Evolutionary conservation across 2,329 filamentous ascomycete genomes (phyloP).

Genomic region (Colletotrichum tropicale): DNA sequence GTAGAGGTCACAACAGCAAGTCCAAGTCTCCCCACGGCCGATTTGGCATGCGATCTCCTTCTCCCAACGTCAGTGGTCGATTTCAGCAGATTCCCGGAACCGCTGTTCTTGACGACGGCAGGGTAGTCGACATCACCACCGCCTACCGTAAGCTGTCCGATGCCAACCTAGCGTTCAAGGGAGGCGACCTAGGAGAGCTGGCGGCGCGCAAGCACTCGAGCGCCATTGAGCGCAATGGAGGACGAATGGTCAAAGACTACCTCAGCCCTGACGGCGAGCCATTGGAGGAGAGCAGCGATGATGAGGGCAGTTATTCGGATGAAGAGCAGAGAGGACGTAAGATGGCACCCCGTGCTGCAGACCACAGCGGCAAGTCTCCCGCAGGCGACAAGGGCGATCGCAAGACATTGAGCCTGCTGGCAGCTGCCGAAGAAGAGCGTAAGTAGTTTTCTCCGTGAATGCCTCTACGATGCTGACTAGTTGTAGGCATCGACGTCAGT

Average conservation of each 20-base stretch:
- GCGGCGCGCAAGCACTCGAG: slow-evolving; percentile 58
- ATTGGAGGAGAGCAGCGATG: slow-evolving; percentile 72
- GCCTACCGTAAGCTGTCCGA: slow-evolving; percentile 76
- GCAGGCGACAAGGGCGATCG: slow-evolving; percentile 39
- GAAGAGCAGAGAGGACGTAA: slow-evolving; percentile 72
- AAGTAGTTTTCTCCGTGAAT: slow-evolving; percentile 38
- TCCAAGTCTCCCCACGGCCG: slow-evolving; percentile 61
- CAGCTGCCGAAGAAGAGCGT: slow-evolving; percentile 82
- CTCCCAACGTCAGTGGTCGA: slow-evolving; percentile 17
- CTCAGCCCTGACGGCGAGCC: slow-evolving; percentile 69
- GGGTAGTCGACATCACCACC: slow-evolving; percentile 68
- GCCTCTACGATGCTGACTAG: slow-evolving; percentile 24
- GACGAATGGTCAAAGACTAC: slow-evolving; percentile 72
- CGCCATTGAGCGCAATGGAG: slow-evolving; percentile 44
- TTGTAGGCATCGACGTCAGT: slow-evolving; percentile 56
- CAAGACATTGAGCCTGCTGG: slow-evolving; percentile 66
- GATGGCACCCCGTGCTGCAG: slow-evolving; percentile 51
- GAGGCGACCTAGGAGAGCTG: slow-evolving; percentile 66
- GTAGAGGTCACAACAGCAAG: slow-evolving; percentile 41
- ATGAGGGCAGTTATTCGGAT: slow-evolving; percentile 66
- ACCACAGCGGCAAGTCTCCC: slow-evolving; percentile 41
- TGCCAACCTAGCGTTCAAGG: slow-evolving; percentile 68
- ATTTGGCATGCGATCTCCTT: slow-evolving; percentile 29
- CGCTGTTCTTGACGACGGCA: slow-evolving; percentile 63
- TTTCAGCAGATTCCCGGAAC: slow-evolving; percentile 22